Conservation (phyloP, 768 basidiomycete genomes). For the Glaciozyma martinii region DNA sequence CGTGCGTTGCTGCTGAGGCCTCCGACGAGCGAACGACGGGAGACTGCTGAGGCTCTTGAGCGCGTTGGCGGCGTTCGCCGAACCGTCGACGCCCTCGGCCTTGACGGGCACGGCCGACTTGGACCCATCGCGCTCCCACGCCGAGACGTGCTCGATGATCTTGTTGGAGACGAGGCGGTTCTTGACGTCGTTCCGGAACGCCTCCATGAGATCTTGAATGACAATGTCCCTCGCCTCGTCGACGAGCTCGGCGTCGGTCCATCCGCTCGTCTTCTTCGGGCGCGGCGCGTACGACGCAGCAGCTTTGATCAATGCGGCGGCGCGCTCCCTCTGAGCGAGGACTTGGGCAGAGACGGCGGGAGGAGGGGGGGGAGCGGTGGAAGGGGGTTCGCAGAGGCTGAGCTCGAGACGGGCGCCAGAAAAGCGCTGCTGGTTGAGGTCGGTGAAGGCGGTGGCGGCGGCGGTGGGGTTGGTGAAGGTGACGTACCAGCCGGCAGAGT, state of each 20-base stretch:
- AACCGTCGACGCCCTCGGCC: not conserved
- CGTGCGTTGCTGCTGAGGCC: not conserved
- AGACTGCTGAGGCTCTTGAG: not conserved
- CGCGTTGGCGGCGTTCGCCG: not conserved
- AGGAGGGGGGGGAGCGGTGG: not conserved
- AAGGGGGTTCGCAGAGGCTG: conserved; percentile 4
- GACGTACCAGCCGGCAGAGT: conserved; percentile 58
- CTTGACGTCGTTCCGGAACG: conserved; percentile 28
- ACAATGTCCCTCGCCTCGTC: conserved; percentile 27
- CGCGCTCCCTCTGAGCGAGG: not conserved
- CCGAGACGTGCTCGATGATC: conserved; percentile 24
- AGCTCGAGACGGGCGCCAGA: conserved; percentile 31
- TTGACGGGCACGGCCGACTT: conserved; percentile 7
- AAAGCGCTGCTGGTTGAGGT: conserved; percentile 45
- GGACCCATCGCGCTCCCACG: conserved; percentile 10
- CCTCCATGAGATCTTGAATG: conserved; percentile 25
- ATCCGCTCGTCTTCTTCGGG: conserved; percentile 20
- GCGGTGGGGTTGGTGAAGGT: conserved; percentile 58
- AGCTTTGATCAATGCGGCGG: conserved; percentile 18
- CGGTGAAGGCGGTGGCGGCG: conserved; percentile 60
- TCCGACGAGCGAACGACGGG: conserved; percentile 4
- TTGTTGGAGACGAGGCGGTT: conserved; percentile 19
- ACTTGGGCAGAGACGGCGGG: not conserved
- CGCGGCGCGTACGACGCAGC: not conserved
- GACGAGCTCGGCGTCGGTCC: conserved; percentile 28